These are phyloP conservation scores for Aureobasidium uvarum DNA, from an alignment of 2,329 filamentous ascomycete genomes.

Conservation along the genomic window DNA sequence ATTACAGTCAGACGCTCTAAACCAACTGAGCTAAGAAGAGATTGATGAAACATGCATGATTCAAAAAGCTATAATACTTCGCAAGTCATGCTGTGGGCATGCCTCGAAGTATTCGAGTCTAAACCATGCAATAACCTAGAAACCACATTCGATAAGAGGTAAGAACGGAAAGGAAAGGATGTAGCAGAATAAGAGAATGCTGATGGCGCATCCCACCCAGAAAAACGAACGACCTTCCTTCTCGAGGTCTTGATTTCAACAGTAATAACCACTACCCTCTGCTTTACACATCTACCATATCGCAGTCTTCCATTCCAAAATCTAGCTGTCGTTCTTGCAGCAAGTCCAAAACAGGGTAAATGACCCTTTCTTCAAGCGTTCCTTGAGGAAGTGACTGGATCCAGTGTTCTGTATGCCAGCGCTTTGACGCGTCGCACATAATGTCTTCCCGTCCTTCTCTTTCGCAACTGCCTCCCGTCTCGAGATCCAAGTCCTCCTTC, in stretches of 20 bases:
- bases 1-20: constrained; percentile 25
- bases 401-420: neutral
- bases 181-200: neutral
- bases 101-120: too few relatives aligned
- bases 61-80: too few relatives aligned
- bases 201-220: constrained; percentile 1
- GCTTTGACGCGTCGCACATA: neutral
- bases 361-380: neutral
- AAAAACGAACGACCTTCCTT: neutral
- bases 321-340: neutral
- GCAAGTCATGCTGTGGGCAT: too few relatives aligned
- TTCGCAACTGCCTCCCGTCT: neutral
- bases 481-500: neutral
- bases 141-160: neutral
- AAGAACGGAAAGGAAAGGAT: too few relatives aligned
- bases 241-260: neutral
- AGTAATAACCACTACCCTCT: neutral
- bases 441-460: neutral
- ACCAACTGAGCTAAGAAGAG: constrained; percentile 25
- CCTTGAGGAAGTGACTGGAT: neutral
- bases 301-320: neutral
- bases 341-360: neutral
- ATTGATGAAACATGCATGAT: neutral
- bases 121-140: neutral
- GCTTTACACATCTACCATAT: neutral